These are phyloP conservation scores for Neurospora sp. DNA, from an alignment of 495 filamentous ascomycete species.

Conservation along the genomic window DNA sequence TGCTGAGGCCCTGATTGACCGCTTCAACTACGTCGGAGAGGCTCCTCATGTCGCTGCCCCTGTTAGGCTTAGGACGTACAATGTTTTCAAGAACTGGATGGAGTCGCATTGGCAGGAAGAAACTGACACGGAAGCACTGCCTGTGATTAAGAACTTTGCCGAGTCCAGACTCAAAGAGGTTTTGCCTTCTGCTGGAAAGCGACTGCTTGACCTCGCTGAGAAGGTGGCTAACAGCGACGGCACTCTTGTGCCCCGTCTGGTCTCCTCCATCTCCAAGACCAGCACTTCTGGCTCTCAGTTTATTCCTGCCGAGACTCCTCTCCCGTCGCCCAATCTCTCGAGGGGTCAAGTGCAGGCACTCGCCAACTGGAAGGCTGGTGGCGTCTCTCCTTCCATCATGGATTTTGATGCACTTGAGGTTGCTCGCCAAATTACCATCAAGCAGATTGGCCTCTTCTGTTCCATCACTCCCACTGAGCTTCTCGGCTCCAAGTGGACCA, in stretches of 20 bases:
- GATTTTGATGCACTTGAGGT: constrained; percentile 92
- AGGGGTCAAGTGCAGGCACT: constrained; percentile 69
- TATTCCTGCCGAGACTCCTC: constrained; percentile 56
- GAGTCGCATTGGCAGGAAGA: constrained; percentile 91
- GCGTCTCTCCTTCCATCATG: constrained; percentile 61
- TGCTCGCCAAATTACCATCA: constrained; percentile 86
- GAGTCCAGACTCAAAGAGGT: constrained; percentile 53
- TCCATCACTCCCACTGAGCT: constrained; percentile 89
- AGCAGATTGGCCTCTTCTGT: constrained; percentile 89
- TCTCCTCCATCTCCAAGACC: constrained; percentile 84
- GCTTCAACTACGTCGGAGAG: constrained; percentile 86
- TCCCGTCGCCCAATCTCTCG: constrained; percentile 58
- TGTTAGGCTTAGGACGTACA: constrained; percentile 86
- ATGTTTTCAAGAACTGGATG: constrained; percentile 93
- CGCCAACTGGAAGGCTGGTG: constrained; percentile 62
- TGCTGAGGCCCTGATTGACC: constrained; percentile 70
- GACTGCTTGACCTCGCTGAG: constrained; percentile 65
- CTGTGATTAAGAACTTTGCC: constrained; percentile 70
- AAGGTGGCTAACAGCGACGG: constrained; percentile 73
- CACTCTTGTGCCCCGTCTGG: constrained; percentile 71
- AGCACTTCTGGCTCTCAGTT: constrained; percentile 60
- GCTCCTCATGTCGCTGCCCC: constrained; percentile 61
- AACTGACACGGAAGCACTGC: constrained; percentile 63
- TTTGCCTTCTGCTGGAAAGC: constrained; percentile 67
- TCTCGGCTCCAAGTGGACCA: constrained; percentile 89